Percentiles rank a stretch among this genome's conserved stretches.
Evolutionary conservation across 495 filamentous ascomycete species (phyloP).

Genomic region (Penicillium bovifimosum): DNA sequence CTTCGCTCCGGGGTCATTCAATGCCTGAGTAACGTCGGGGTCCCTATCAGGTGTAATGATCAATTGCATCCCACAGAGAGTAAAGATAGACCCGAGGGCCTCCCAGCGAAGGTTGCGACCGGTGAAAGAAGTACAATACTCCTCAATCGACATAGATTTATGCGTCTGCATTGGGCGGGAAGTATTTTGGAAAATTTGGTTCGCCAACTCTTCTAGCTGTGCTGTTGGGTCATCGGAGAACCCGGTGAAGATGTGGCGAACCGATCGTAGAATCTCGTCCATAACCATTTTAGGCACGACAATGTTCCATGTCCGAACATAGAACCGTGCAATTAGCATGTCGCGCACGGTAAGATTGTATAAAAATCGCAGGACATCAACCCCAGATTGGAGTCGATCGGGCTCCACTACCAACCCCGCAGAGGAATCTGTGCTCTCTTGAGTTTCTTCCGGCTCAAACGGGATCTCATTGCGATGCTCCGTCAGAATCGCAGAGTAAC

Average conservation of each 20-base stretch:
- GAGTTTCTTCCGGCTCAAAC: conserved; percentile 35
- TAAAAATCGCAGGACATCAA: conserved; percentile 39
- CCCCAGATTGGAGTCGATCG: conserved; percentile 33
- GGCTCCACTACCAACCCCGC: conserved; percentile 24
- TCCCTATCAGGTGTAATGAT: conserved; percentile 36
- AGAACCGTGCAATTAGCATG: conserved; percentile 25
- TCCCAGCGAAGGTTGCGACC: conserved; percentile 56
- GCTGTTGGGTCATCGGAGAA: conserved; percentile 22
- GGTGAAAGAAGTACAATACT: conserved; percentile 40
- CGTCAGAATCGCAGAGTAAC: conserved; percentile 43
- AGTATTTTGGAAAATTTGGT: conserved; percentile 32
- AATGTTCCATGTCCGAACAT: conserved; percentile 16
- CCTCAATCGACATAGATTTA: conserved; percentile 28
- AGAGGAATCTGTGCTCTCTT: conserved; percentile 27
- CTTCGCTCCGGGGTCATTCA: conserved; percentile 16
- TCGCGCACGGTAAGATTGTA: conserved; percentile 28
- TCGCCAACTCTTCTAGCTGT: conserved; percentile 27
- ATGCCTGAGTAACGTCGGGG: conserved; percentile 22
- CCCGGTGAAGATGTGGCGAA: conserved; percentile 21
- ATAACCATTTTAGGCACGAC: conserved; percentile 23
- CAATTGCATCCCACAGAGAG: conserved; percentile 40
- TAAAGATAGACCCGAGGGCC: conserved; percentile 48
- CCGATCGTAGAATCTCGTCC: conserved; percentile 25
- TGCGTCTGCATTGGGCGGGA: conserved; percentile 25
- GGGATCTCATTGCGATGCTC: conserved; percentile 37